phyloP scores from a whole-genome alignment of 371 early-diverging fungal genomes.

The Apophysomyces sp. region DNA sequence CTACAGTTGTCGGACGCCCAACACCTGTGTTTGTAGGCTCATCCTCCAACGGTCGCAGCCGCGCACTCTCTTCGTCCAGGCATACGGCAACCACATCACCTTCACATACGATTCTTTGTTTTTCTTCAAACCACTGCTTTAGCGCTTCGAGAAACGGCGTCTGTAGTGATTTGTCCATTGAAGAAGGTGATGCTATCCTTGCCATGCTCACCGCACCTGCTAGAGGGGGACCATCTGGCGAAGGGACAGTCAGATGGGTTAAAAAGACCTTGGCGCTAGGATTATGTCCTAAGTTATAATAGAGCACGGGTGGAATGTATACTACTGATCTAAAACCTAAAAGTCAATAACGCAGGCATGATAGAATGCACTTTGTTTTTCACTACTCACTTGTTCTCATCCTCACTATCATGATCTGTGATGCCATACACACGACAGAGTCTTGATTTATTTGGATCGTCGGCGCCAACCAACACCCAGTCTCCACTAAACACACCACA shows the following conservation, averaged over 20 bases:
- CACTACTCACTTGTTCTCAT: conserved; percentile 10
- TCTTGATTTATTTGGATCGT: conserved; percentile 45
- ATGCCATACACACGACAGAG: conserved; percentile 49
- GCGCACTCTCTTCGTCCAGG: conserved; percentile 52
- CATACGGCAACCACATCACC: conserved; percentile 74
- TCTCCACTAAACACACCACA: conserved; percentile 76
- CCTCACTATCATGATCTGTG: conserved; percentile 9
- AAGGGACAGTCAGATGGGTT: conserved; percentile 31
- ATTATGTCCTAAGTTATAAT: conserved; percentile 54
- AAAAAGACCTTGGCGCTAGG: conserved; percentile 24
- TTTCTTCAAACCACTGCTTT: conserved; percentile 67
- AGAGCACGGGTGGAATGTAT: conserved; percentile 59
- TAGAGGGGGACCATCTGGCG: conserved; percentile 51
- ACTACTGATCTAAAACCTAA: conserved; percentile 30
- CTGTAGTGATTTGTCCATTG: conserved; percentile 71
- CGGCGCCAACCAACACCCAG: conserved; percentile 54
- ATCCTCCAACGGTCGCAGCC: conserved; percentile 13
- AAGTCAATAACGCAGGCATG: too few relatives aligned
- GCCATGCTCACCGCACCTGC: conserved; percentile 73
- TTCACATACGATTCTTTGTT: conserved; percentile 69
- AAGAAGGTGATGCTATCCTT: conserved; percentile 72
- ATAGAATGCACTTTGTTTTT: neutral
- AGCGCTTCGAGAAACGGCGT: conserved; percentile 60
- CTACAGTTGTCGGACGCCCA: conserved; percentile 34
- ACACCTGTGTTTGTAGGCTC: neutral